Percentiles rank a stretch among this genome's conserved stretches.
phyloP scores from a whole-genome alignment of 2,329 filamentous ascomycete species.

The Pestalotiopsis sp. region DNA sequence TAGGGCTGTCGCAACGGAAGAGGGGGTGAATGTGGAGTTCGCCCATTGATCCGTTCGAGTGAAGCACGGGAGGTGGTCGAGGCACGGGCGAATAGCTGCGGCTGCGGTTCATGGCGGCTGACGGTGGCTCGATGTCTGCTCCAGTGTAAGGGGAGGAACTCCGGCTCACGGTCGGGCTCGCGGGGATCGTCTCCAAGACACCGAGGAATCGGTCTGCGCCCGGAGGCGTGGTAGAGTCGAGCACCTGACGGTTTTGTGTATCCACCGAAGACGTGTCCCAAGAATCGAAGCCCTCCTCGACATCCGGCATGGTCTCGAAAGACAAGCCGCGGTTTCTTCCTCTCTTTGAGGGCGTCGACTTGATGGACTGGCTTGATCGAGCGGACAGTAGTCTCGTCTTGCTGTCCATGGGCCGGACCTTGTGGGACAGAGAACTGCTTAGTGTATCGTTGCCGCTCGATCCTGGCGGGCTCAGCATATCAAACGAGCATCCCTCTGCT shows the following conservation, averaged over 20 bases:
- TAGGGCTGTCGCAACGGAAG: slow-evolving; percentile 71
- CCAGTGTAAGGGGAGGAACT: slow-evolving; percentile 63
- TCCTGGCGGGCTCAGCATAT: slow-evolving; percentile 41
- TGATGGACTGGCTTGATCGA: slow-evolving; percentile 31
- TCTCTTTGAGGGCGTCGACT: slow-evolving; percentile 21
- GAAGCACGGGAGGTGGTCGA: slow-evolving; percentile 32
- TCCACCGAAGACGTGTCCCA: slow-evolving; percentile 75
- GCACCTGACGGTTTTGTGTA: slow-evolving; percentile 58
- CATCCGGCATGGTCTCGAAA: slow-evolving; percentile 26
- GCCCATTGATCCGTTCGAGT: slow-evolving; percentile 38
- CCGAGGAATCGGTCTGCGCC: slow-evolving; percentile 50
- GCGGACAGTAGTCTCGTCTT: slow-evolving; percentile 53
- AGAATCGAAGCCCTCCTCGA: slow-evolving; percentile 68
- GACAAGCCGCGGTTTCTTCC: neutral
- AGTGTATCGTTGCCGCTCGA: slow-evolving; percentile 48
- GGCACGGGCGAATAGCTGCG: slow-evolving; percentile 52
- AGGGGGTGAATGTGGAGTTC: slow-evolving; percentile 77
- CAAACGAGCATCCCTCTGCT: slow-evolving; percentile 34
- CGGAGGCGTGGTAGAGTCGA: slow-evolving; percentile 46
- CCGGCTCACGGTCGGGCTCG: slow-evolving; percentile 63
- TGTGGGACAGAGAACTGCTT: slow-evolving; percentile 48
- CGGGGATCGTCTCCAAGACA: slow-evolving; percentile 65
- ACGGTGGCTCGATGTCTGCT: slow-evolving; percentile 55
- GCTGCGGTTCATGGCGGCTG: slow-evolving; percentile 41
- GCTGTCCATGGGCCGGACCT: slow-evolving; percentile 56